phyloP scores from a whole-genome alignment of 441 rosid genomes.

The Omphalea diandra region DNA sequence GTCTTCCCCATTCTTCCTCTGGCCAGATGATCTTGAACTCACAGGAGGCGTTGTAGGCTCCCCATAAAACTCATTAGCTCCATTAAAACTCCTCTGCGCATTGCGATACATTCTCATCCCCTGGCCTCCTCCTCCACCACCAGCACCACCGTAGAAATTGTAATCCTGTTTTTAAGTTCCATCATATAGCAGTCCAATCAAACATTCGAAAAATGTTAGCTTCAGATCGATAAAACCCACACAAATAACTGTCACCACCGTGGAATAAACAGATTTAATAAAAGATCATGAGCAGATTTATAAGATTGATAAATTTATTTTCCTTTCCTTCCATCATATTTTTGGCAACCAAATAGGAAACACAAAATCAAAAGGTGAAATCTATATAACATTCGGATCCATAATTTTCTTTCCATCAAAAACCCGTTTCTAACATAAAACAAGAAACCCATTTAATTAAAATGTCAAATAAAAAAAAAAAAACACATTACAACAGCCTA shows the following conservation, averaged over 20 bases:
- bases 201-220: neutral
- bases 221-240: constrained; percentile 33
- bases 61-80: constrained; percentile 59
- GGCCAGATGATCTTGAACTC: constrained; percentile 54
- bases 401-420: neutral
- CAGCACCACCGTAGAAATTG: constrained; percentile 68
- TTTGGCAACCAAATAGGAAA: neutral
- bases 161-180: constrained; percentile 60
- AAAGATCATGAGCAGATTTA: neutral
- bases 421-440: neutral
- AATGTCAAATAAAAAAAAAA: neutral
- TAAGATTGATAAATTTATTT: neutral
- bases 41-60: constrained; percentile 87
- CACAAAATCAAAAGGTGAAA: neutral
- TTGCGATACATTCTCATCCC: constrained; percentile 59
- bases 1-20: constrained; percentile 70
- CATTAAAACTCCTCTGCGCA: constrained; percentile 61
- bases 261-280: neutral
- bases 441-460: neutral
- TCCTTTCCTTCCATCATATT: neutral
- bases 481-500: neutral
- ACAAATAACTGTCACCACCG: neutral
- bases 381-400: constrained; percentile 22
- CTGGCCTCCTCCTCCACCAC: constrained; percentile 64
- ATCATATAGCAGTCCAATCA: constrained; percentile 23